Percentiles rank a stretch among this genome's conserved stretches.
These are phyloP conservation scores for Pleurozium schreberi DNA, from an alignment of 225 moss, liverwort and hornwort genomes.

Conservation along the genomic window DNA sequence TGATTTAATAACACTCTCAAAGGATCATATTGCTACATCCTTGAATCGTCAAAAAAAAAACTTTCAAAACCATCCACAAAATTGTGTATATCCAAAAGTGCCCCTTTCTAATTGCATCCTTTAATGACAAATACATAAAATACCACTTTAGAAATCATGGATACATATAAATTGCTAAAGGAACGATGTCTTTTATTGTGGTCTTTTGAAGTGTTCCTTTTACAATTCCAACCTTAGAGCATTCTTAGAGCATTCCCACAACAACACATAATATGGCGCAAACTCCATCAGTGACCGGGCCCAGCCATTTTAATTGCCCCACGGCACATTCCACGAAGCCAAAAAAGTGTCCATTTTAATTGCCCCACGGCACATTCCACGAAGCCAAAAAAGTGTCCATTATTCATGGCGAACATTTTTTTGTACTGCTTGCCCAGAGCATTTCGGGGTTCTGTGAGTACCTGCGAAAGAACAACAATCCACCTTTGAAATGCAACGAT, in stretches of 20 bases:
- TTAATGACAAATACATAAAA: neutral
- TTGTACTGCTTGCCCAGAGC: conserved; percentile 98
- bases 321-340: neutral
- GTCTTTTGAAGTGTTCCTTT: neutral
- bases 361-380: neutral
- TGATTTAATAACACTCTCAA: neutral
- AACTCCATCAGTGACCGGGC: too few species aligned
- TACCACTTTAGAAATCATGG: neutral
- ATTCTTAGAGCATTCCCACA: too few species aligned
- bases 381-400: neutral
- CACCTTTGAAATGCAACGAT: neutral
- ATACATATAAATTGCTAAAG: too few species aligned
- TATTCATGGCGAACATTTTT: conserved; percentile 97
- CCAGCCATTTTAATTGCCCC: too few species aligned
- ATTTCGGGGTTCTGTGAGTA: conserved; percentile 90
- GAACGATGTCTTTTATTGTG: too few species aligned
- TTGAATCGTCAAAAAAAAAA: too few species aligned
- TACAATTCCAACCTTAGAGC: too few species aligned
- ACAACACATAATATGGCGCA: too few species aligned
- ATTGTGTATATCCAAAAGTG: neutral
- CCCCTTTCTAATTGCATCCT: neutral
- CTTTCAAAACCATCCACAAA: neutral
- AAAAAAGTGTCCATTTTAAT: conserved; percentile 13
- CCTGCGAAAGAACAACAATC: conserved; percentile 26
- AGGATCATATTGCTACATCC: neutral